Evolutionary conservation across 73 alveolate genomes (phyloP).

Genomic region (Uronychia binucleata): DNA sequence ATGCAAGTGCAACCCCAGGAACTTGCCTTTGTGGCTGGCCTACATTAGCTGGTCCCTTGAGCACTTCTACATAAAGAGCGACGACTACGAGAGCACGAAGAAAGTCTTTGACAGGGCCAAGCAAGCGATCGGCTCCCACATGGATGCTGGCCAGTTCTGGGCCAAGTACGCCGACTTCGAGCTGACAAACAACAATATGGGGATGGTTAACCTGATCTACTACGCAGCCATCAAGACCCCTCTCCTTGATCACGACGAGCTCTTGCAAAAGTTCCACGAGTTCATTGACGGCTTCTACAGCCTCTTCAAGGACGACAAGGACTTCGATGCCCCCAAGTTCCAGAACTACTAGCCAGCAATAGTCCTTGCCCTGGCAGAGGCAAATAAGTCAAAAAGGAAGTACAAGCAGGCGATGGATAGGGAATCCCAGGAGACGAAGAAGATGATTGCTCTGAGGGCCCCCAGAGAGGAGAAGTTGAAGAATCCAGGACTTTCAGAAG

Average conservation of each 20-base stretch:
- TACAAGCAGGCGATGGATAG: background rate
- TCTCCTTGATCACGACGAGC: slow-evolving; percentile 10
- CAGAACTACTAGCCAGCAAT: background rate
- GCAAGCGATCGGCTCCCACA: slow-evolving; percentile 31
- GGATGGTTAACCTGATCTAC: slow-evolving; percentile 35
- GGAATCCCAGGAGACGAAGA: background rate
- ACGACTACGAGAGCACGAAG: slow-evolving; percentile 40
- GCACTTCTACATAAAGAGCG: slow-evolving; percentile 13
- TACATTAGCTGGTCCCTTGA: slow-evolving; percentile 10
- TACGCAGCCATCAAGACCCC: slow-evolving; percentile 39
- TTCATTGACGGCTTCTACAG: background rate
- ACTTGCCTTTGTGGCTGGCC: background rate
- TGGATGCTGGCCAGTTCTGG: slow-evolving; percentile 43
- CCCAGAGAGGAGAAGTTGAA: background rate
- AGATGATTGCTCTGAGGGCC: background rate
- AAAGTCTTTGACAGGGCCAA: slow-evolving; percentile 35
- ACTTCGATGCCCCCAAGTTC: background rate
- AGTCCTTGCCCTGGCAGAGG: background rate
- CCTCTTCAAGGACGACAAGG: background rate
- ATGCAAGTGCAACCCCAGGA: background rate
- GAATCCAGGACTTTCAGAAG: background rate
- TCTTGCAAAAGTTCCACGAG: slow-evolving; percentile 20
- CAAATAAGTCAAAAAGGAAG: background rate
- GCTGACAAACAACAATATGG: slow-evolving; percentile 18
- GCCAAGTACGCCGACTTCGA: slow-evolving; percentile 34